A percentile compares a stretch with the other conserved stretches of the same genome.
phyloP scores from a whole-genome alignment of 345 rosid species.

The Jatropha curcas region DNA sequence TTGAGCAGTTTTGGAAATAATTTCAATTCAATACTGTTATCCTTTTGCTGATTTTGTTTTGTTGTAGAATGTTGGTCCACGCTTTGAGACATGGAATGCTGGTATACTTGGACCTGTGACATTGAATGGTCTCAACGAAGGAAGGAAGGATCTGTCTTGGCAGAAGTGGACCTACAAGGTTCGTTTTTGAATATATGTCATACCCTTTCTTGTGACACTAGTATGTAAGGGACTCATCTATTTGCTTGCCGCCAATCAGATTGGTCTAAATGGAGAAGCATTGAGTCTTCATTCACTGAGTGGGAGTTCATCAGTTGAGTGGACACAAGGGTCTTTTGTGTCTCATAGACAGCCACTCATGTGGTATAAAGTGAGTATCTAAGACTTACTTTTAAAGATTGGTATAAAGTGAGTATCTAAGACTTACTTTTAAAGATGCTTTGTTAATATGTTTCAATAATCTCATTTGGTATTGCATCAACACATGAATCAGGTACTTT shows the following conservation, averaged over 20 bases:
- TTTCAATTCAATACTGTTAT: not conserved
- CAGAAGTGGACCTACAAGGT: slow-evolving; percentile 99
- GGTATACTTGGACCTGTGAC: slow-evolving; percentile 93
- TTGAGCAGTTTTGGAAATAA: no score
- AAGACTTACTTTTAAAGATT: no score
- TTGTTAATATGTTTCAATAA: not conserved
- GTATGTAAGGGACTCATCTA: slow-evolving; percentile 1
- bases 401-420: slow-evolving; percentile 72
- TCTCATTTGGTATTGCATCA: not conserved
- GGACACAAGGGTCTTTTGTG: slow-evolving; percentile 80
- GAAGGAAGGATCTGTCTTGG: slow-evolving; percentile 87
- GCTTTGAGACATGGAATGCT: slow-evolving; percentile 97
- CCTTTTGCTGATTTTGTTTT: slow-evolving; percentile 22
- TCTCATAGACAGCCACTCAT: slow-evolving; percentile 81
- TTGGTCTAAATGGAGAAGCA: slow-evolving; percentile 95
- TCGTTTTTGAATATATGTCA: slow-evolving; percentile 14
- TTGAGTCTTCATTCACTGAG: slow-evolving; percentile 84
- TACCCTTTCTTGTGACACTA: not conserved
- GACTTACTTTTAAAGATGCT: not conserved
- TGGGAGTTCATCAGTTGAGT: slow-evolving; percentile 86
- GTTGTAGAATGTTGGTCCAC: slow-evolving; percentile 92
- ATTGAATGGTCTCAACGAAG: slow-evolving; percentile 71
- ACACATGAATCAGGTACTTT: not conserved
- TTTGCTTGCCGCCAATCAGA: slow-evolving; percentile 39
- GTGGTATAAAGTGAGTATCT: slow-evolving; percentile 79